phyloP scores from a whole-genome alignment of 2,329 filamentous ascomycete genomes.

The Lecanicillium sp. region DNA sequence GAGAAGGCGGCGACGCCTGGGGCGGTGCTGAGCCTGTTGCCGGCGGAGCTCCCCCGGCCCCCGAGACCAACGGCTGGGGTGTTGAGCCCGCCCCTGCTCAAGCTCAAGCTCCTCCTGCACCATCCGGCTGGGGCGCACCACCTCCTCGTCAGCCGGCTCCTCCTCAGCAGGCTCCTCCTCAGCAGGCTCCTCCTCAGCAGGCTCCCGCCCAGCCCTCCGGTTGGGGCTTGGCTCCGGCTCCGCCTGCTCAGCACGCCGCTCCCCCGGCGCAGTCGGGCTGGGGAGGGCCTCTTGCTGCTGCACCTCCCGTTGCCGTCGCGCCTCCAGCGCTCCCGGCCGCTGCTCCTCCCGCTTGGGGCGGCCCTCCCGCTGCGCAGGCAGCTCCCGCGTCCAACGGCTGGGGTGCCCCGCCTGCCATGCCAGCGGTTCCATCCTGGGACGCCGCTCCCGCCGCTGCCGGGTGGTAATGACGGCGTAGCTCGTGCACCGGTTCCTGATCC shows the following conservation, averaged over 20 bases:
- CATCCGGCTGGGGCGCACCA: neutral
- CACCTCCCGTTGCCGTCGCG: no score
- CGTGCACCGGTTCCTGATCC: no score
- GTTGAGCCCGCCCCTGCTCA: slow-evolving; percentile 7
- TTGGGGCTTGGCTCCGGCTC: neutral
- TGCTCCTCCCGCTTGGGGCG: slow-evolving; percentile 6
- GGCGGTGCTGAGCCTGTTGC: slow-evolving; percentile 6
- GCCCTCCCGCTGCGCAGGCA: neutral
- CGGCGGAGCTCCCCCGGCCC: neutral
- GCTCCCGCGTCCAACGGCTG: slow-evolving; percentile 9
- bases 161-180: neutral
- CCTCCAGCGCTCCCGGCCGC: neutral
- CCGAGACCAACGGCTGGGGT: slow-evolving; percentile 12
- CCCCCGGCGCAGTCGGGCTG: neutral
- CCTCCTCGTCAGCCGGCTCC: neutral
- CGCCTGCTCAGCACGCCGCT: neutral
- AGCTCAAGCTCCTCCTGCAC: neutral
- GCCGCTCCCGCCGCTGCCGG: no score
- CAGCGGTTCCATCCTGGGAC: no score
- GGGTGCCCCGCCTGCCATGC: slow-evolving; percentile 9
- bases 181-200: no score
- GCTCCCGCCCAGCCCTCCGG: no score
- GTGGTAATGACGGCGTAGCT: no score
- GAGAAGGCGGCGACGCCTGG: slow-evolving; percentile 17
- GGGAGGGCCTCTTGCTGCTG: neutral